Base-by-base conservation (phyloP, 1,284 basidiomycete genomes). In the Cryptococcus maquisensis region DNA sequence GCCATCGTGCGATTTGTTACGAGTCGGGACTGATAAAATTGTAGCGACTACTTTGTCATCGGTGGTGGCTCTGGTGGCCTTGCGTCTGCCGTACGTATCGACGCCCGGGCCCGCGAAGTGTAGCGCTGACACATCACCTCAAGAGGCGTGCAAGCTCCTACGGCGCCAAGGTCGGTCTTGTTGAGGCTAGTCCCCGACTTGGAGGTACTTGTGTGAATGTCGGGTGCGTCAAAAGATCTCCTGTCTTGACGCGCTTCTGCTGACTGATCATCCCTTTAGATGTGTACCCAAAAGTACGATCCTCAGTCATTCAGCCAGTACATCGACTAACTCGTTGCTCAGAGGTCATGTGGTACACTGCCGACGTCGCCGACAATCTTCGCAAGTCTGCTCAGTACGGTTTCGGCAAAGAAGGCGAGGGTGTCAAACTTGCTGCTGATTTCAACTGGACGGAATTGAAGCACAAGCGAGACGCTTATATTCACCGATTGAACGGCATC, bases 181-280 rank as follows among this genome's bases (percentile, higher is more conserved):
- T 97, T 35, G 95, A 99, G 75, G 81, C 81, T 47, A 83, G 84
- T 8, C 83, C 84, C 20, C 75, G 82, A 39, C 82, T 95, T 5
- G 96, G 96, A 39, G 96, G 96, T 43, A 98, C 96, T 37, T 98
- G 96, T 71, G 95, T 99, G 59, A 98, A 83, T 61, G 82, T 75
- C 36, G 76, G 71, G 59, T 76, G 68, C 61, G 75, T 73, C 13
- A 62, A 61, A 42, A 67, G 66, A 15, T 62, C 42, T 38, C 28
- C 28, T 32, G 28, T 39, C 28, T 42, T 8, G 18, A 16, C 18
- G 23, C n/a, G 18, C 24, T 16, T 10, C 7, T 15, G 49, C 47
- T 60, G 39, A 56, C 37, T 16, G 18, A 47, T 23, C 18, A 42
- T 18, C 28, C 20, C 28, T 36, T 32, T 41, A 87, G 88, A 66